Evolutionary conservation across 2,329 filamentous ascomycete genomes (phyloP), one percentile per base, ranked within the genome.

Genomic region (Didymosphaeria variabile): DNA sequence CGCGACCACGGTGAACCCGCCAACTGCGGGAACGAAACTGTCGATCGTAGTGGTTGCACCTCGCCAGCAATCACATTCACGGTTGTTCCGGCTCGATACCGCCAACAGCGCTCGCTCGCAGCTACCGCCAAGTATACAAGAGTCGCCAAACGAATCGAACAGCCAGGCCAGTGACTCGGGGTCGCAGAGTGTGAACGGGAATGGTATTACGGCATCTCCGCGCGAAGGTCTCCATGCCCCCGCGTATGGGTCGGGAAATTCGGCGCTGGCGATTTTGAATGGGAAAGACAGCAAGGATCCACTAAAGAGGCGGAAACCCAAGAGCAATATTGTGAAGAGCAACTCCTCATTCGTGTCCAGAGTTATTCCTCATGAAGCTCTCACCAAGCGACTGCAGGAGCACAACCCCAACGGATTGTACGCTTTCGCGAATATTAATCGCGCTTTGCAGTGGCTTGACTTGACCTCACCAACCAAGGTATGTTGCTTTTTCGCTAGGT

Each of bases 261-360:
- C 90, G 7, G 85, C 92, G 29, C 83, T 98, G 32, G 82, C 85
- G 12, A 76, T 70, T 10, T 47, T 87, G 3, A 85, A 86, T 55
- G 83, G 85, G 32, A 93, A 92, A 72, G 92, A 94, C 72, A 85
- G 87, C 44, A 88, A 87, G 66, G 83, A 85, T 64, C 81, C 82
- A 10, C 75, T 83, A 26, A 97, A 97, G 83, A 87, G 88, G 76
- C 88, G 90, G 73, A 99, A 99, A 78, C 95, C 95, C 2, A 99
- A 98, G 85, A 98, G 94, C 80, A 98, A 96, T 78, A 95, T 99
- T 78, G 90, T 94, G 55, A 99, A 99, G 84, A 98, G 93, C 81
- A 98, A 97, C 79, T 99, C 95, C 10, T 97, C 94, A 0, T 99
- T 97, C 75, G 95, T 99, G 32, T 97, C 94, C n/a, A 85, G 95